Percentiles rank a stretch among this genome's conserved stretches.
Conservation (phyloP, 2,329 filamentous ascomycete species). For the Fusarium sp. region DNA sequence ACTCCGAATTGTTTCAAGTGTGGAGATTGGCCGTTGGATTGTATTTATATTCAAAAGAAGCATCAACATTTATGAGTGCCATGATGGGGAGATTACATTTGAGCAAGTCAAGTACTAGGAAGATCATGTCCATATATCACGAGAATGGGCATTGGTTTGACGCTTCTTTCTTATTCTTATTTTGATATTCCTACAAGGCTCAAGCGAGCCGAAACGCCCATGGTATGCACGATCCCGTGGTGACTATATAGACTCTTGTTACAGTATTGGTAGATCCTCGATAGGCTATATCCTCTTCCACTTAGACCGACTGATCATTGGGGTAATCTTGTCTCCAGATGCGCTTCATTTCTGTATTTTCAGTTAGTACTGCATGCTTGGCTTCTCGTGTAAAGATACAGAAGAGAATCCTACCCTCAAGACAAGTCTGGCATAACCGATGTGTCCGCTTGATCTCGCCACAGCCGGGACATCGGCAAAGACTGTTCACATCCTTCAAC, state of each 20-base stretch:
- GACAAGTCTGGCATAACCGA: slow-evolving; percentile 87
- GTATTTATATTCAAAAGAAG: not conserved
- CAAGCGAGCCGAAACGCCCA: slow-evolving; percentile 50
- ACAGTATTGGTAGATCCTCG: slow-evolving; percentile 43
- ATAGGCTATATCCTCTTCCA: slow-evolving; percentile 24
- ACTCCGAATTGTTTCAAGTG: not conserved
- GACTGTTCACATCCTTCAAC: slow-evolving; percentile 86
- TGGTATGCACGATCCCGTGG: slow-evolving; percentile 48
- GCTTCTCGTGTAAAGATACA: not conserved
- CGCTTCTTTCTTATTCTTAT: slow-evolving; percentile 19
- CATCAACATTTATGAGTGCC: not conserved
- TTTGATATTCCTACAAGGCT: slow-evolving; percentile 48
- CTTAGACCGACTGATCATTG: slow-evolving; percentile 50
- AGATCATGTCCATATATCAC: not conserved
- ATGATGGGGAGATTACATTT: not conserved
- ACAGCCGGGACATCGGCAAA: slow-evolving; percentile 92
- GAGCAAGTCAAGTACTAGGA: not conserved
- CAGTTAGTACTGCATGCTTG: slow-evolving; percentile 17
- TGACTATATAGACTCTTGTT: slow-evolving; percentile 49
- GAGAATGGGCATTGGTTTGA: not conserved
- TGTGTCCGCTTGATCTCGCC: slow-evolving; percentile 91
- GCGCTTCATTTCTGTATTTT: slow-evolving; percentile 57
- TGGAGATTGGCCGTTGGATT: not conserved
- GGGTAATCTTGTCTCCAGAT: slow-evolving; percentile 58
- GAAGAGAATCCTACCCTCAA: slow-evolving; percentile 70